Base-by-base conservation (phyloP, 1,284 basidiomycete genomes). In the Ustilago hordei region DNA sequence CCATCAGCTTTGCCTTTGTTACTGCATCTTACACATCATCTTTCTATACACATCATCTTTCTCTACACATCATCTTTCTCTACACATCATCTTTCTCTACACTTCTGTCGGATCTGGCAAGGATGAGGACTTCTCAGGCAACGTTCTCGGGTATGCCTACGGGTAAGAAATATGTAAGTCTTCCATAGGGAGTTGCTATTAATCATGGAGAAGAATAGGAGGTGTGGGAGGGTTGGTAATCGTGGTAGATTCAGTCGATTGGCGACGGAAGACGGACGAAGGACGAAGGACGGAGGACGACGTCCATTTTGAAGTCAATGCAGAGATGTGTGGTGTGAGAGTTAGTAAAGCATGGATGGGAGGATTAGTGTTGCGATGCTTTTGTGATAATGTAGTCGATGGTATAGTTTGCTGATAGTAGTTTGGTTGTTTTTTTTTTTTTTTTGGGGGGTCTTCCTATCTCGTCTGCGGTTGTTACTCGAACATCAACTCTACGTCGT, bases 101-200 rank as follows among this genome's bases (percentile, higher is more conserved):
- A 19, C 28, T 41, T 28, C n/a, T n/a, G 32, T n/a, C 23, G 34
- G 13, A 34, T n/a, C 48, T 53, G 28, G 38, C 39, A 45, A 78
- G 7, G 36, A 80, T 80, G 79, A 62, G 75, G 35, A 70, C 75
- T 57, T 76, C 79, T 73, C 79, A 75, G 61, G 67, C 69, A 35
- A 36, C 61, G 12, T 72, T 79, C 61, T 79, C 78, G 48, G 79
- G 79, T 34, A 83, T 83, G 82, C 82, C 82, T 60, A 81, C 82
- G 54, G 82, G 82, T 70, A 76, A 75, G 63, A 83, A 81, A 73
- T 83, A 79, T 65, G 80, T 80, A 73, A 71, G 78, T 77, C 45
- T 39, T 31, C 4, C 3, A 1, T 31, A 17, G 13, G 19, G 2
- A 1, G 52, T 3, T 38, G 36, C n/a, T 19, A 0, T n/a, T 7